phyloP scores from a whole-genome alignment of 352 stramenopile species.

The Peronospora destructor region DNA sequence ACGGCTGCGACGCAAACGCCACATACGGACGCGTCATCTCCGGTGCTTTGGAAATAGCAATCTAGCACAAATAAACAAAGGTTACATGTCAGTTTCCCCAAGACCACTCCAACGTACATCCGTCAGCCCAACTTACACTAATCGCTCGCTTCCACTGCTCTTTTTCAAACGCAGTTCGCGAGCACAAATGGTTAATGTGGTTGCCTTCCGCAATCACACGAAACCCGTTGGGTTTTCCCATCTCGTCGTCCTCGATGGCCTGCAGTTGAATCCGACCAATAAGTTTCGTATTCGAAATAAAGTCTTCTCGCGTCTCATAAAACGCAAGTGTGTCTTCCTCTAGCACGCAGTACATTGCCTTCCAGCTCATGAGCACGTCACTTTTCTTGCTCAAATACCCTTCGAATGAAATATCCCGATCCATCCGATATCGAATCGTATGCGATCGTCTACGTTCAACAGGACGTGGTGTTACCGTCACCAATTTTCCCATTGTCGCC shows the following conservation, averaged over 20 bases:
- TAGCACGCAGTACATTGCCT: constrained; percentile 66
- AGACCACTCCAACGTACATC: background rate
- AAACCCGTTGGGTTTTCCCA: constrained; percentile 63
- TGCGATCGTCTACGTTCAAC: constrained; percentile 43
- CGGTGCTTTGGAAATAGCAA: constrained; percentile 47
- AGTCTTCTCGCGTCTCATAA: constrained; percentile 77
- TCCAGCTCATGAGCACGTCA: constrained; percentile 65
- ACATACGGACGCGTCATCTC: constrained; percentile 43
- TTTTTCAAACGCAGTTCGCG: constrained; percentile 69
- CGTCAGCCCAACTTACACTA: constrained; percentile 21
- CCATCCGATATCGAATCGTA: constrained; percentile 58
- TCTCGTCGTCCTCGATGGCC: constrained; percentile 55
- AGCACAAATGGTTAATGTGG: constrained; percentile 64
- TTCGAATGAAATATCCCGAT: constrained; percentile 72
- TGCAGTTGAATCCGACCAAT: constrained; percentile 70
- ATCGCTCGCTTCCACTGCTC: constrained; percentile 79
- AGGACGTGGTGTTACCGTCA: constrained; percentile 3
- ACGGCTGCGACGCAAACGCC: constrained; percentile 63
- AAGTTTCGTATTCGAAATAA: constrained; percentile 73
- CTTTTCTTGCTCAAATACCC: constrained; percentile 82
- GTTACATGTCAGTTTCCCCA: background rate
- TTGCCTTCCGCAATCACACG: constrained; percentile 58
- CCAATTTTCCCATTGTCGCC: background rate
- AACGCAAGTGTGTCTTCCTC: constrained; percentile 73
- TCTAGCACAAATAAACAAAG: constrained; percentile 21